Evolutionary conservation across 257 asterid genomes (phyloP).

Genomic region (Solanum commersonii): DNA sequence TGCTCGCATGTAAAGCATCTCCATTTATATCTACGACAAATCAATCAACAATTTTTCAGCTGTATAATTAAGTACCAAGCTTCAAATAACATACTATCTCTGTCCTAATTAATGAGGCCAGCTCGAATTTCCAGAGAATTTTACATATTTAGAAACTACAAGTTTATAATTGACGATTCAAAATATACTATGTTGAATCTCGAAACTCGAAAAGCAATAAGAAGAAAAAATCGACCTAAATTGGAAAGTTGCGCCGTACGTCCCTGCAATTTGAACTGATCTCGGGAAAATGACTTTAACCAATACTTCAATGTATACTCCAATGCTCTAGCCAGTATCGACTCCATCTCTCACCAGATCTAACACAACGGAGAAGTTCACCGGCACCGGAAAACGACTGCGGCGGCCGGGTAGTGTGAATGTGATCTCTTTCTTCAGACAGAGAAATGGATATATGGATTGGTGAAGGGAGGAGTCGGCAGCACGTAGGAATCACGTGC

Average conservation of each 20-base stretch:
- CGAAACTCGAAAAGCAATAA: not conserved
- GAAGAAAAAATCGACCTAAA: not conserved
- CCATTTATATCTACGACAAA: slow-evolving; percentile 62
- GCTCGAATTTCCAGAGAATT: too few species aligned
- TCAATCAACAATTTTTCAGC: not conserved
- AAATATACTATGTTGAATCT: too few species aligned
- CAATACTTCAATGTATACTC: slow-evolving; percentile 95
- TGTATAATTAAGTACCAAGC: too few species aligned
- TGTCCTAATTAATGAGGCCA: too few species aligned
- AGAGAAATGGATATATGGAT: slow-evolving; percentile 12
- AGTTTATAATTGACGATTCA: too few species aligned
- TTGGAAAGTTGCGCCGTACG: slow-evolving; percentile 78
- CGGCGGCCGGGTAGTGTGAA: too few species aligned
- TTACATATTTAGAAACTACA: too few species aligned
- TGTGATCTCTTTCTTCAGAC: not conserved
- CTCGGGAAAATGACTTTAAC: slow-evolving; percentile 87
- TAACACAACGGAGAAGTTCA: not conserved
- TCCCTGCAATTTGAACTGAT: slow-evolving; percentile 96
- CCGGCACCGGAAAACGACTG: too few species aligned
- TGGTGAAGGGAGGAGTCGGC: not conserved
- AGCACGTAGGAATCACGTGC: slow-evolving; percentile 55
- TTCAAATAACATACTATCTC: not conserved
- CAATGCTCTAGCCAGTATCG: slow-evolving; percentile 84
- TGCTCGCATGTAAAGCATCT: slow-evolving; percentile 85
- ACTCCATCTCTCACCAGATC: slow-evolving; percentile 42